Evolutionary conservation across 129 eudicot species (phyloP), one percentile per base, ranked within the genome.

Genomic region (Saposhnikovia divaricata): DNA sequence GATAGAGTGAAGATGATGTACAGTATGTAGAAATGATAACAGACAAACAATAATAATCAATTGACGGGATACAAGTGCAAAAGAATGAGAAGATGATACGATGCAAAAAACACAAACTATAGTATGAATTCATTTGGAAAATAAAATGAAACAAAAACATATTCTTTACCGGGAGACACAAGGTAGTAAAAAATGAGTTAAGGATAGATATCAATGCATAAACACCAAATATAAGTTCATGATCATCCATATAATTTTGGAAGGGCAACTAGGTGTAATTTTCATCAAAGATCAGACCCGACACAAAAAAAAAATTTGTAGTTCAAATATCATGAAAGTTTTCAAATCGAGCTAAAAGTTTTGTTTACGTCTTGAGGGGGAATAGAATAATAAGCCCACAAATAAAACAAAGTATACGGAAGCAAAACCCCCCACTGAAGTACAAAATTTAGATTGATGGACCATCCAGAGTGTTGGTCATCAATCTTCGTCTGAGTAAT

Each of bases 401-500:
- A 45, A 43, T 42, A 43, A 13, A 39, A 4, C 10, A 12, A 25
- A 73, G 50, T 12, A 74, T 4, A 74, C 1, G 5, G 19, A 74
- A n/a, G 39, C 59, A 45, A 45, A 44, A 61, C 12, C 28, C 21
- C 40, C 34, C 73, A 31, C 14, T 11, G 13, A 74, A 18, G 57
- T n/a, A 74, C 27, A 46, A 73, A 45, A 74, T 19, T 25, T 1
- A 45, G 12, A 31, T 25, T 44, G 37, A 12, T 74, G 43, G 37
- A 44, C 37, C 37, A 2, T 4, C 40, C 45, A 7, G 0, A 15
- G 38, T 28, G 37, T 66, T 31, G 70, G 57, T 80, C 78, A 77
- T 81, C 72, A 89, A 74, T 91, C 93, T n/a, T 89, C 93, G 11
- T 89, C 93, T 2, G 92, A 87, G 55, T 89, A 87, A 69, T 91